Conservation (phyloP, 2,329 filamentous ascomycete genomes). For the Trematosphaeria pertusa region DNA sequence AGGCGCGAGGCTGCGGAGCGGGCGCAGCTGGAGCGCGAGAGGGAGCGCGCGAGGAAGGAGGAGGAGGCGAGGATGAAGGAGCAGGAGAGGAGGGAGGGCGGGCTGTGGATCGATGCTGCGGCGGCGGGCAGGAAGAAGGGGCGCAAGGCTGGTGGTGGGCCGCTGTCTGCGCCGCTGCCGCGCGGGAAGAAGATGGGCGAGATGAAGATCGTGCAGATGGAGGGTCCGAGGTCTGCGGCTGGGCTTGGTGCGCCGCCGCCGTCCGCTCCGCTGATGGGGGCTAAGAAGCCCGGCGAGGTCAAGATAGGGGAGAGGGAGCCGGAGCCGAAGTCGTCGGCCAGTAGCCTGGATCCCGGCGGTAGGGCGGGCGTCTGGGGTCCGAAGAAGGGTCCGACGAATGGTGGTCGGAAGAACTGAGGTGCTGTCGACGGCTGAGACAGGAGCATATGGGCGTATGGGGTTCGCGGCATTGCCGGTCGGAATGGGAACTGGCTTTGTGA, state of each 20-base stretch:
- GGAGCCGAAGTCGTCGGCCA: background rate
- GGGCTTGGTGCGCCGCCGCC: too few relatives aligned
- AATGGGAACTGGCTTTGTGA: background rate
- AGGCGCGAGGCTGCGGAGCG: background rate
- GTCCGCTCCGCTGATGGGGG: too few relatives aligned
- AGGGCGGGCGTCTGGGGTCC: conserved; percentile 2
- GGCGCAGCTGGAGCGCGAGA: background rate
- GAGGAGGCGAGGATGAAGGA: conserved; percentile 1
- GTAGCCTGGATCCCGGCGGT: background rate
- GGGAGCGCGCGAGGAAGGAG: background rate
- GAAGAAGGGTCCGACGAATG: background rate
- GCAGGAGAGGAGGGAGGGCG: conserved; percentile 1
- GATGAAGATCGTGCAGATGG: background rate
- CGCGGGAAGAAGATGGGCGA: background rate
- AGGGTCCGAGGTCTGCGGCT: too few relatives aligned
- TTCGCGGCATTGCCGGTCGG: background rate
- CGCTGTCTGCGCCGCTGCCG: background rate
- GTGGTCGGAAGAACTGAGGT: conserved; percentile 6
- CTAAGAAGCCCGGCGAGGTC: background rate
- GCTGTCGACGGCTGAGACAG: background rate
- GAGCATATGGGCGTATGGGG: background rate
- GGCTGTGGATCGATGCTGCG: conserved; percentile 3
- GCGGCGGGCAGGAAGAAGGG: conserved; percentile 5
- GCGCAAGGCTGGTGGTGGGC: background rate
- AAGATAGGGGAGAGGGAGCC: background rate